Base-by-base conservation (phyloP, 2,329 filamentous ascomycete species). In the Pseudocercospora eumusae region DNA sequence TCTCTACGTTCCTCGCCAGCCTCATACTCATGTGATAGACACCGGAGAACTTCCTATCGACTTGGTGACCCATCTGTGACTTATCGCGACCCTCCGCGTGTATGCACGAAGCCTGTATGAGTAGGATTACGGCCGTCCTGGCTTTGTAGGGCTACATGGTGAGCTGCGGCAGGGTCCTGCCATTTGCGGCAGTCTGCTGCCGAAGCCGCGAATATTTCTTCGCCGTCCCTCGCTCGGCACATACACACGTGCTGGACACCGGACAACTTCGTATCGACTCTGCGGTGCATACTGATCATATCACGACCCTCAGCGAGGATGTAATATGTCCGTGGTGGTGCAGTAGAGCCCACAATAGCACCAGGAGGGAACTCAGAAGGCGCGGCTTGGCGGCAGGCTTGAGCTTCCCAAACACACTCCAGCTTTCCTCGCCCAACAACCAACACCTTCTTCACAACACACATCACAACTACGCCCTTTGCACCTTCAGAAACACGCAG, bases 301-400 rank as follows among this genome's bases (percentile, higher is more conserved):
- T 45, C 28, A 25, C 27, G 55, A 33, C 10, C 13, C 42, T 57
- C 55, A 18, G 55, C 36, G 20, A 45, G n/a, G 0, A 18, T 47
- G 25, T 57, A 0, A 21, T 15, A 23, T 6, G 55, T 1, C 15
- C 27, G 55, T 45, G 45, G 8, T 10, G 42, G 20, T 9, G 21
- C 27, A 47, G 55, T 28, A 15, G 40, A n/a, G 23, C n/a, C 55
- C 55, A 36, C 36, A 57, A 45, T 28, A 45, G 55, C 55, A 47
- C 21, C 55, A 10, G 8, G n/a, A 42, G 36, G 55, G 21, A 20
- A 11, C 13, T 44, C 55, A 44, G 27, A 45, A 55, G 28, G 53
- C 45, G 23, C 31, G 53, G 55, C 28, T 57, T 54, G 57, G 61
- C 61, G 61, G 31, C 57, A 28, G 56, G 50, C 33, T 60, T 40